These are phyloP conservation scores for Ramalina intermedia DNA, from an alignment of 495 filamentous ascomycete genomes.

Conservation along the genomic window DNA sequence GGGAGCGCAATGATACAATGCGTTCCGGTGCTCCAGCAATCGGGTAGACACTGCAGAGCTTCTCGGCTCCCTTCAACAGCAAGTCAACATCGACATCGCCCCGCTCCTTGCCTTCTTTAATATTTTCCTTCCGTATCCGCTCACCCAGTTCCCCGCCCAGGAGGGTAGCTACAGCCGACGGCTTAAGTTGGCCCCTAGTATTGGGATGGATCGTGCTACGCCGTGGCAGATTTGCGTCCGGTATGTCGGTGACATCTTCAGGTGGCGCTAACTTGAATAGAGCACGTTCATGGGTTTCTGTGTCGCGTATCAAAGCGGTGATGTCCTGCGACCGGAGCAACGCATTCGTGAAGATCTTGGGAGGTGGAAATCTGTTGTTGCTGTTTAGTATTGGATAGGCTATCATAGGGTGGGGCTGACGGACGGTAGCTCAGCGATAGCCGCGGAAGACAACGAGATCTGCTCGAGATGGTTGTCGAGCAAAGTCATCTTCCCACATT, in stretches of 20 bases:
- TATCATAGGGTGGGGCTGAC: constrained; percentile 17
- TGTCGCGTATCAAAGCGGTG: constrained; percentile 86
- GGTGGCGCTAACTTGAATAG: constrained; percentile 80
- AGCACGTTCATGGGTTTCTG: constrained; percentile 86
- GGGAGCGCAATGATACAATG: constrained; percentile 55
- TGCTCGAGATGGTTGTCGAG: constrained; percentile 81
- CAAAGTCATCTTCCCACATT: constrained; percentile 43
- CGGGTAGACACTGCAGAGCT: constrained; percentile 74
- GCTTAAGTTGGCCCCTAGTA: constrained; percentile 45
- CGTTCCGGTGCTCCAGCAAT: constrained; percentile 70
- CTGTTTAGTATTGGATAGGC: background rate
- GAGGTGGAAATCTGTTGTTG: constrained; percentile 56
- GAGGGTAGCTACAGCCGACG: constrained; percentile 81
- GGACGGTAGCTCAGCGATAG: constrained; percentile 73
- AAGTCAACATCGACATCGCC: constrained; percentile 78
- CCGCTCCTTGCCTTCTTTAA: constrained; percentile 31
- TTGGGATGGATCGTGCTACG: constrained; percentile 35
- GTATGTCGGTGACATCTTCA: constrained; percentile 14
- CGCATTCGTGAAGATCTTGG: constrained; percentile 94
- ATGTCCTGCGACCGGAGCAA: constrained; percentile 80
- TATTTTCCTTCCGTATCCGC: constrained; percentile 49
- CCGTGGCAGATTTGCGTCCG: constrained; percentile 27
- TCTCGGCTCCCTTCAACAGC: constrained; percentile 76
- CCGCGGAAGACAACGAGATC: constrained; percentile 66
- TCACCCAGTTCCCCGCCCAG: constrained; percentile 78